Base-by-base conservation (phyloP, 2,329 filamentous ascomycete genomes). In the Talaromyces sp. region DNA sequence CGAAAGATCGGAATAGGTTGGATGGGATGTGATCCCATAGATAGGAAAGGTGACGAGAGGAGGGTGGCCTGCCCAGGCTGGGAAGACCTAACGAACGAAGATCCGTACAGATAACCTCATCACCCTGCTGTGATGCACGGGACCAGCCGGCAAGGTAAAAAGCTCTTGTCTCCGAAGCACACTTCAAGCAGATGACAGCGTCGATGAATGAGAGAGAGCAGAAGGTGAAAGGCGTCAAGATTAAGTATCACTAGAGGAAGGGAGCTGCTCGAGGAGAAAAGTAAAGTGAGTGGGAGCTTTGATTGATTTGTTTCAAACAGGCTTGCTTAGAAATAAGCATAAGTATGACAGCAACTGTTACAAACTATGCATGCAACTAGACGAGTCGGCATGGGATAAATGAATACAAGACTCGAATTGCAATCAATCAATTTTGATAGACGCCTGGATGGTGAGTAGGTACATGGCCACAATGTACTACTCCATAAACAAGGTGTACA, bases 241-340 rank as follows among this genome's bases (percentile, higher is more conserved):
- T 42, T 42, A 18, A 40, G 35, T 42, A 40, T 28, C 54, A 21
- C 18, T 16, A 4, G 9, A 21, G n/a, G 50, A 31, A 12, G 21
- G 31, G 1, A 54, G 31, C 12, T 54, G n/a, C 31, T 35, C 50
- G 14, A 8, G 28, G 35, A 28, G 18, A 35, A 54, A 50, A 50
- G 46, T 6, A 50, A 50, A 35, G 50, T 54, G 28, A 33, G n/a
- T 3, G n/a, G 11, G n/a, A 35, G 31, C 28, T 23, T 54, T 37
- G 50, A 35, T 28, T 40, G 46, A 50, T 57, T 57, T 11, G 54
- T 42, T 57, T 57, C 37, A 39, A 57, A 35, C 33, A 42, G 31
- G 31, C 37, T 28, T 57, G 54, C 54, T 57, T 25, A 42, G 54
- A 57, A 57, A 57, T 28, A 40, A 57, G 37, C 54, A 23, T n/a